A percentile compares a stretch with the other conserved stretches of the same genome.
Conservation (phyloP, 768 basidiomycete species). For the Collybia nuda region DNA sequence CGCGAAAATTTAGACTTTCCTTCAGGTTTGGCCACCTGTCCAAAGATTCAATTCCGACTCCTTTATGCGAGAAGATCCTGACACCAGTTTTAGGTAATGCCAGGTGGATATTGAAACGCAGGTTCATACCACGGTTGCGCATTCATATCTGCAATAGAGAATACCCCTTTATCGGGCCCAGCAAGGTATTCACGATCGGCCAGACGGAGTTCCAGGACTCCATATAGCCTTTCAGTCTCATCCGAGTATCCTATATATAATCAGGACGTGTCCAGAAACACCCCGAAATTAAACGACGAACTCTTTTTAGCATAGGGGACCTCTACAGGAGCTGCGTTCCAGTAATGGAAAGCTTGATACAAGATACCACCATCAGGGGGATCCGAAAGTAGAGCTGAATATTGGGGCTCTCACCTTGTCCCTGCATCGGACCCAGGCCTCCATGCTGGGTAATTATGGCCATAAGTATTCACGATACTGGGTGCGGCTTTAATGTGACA, state of each 20-base stretch:
- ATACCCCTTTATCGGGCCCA: slow-evolving; percentile 27
- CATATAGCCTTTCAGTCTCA: slow-evolving; percentile 47
- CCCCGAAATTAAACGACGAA: not conserved
- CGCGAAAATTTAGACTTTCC: slow-evolving; percentile 13
- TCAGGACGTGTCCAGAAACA: not conserved
- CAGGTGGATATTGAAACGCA: not conserved
- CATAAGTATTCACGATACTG: not conserved
- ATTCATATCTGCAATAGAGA: slow-evolving; percentile 42
- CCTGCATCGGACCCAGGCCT: slow-evolving; percentile 18
- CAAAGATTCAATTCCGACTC: slow-evolving; percentile 31
- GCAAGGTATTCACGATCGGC: slow-evolving; percentile 44
- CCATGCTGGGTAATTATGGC: slow-evolving; percentile 10
- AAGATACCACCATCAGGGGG: too few species aligned
- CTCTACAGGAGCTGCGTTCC: slow-evolving; percentile 11
- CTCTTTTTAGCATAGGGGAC: slow-evolving; percentile 16
- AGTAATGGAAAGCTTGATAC: slow-evolving; percentile 11
- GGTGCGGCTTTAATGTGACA: not conserved
- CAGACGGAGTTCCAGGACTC: slow-evolving; percentile 47
- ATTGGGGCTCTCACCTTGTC: slow-evolving; percentile 11
- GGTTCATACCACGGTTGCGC: slow-evolving; percentile 23
- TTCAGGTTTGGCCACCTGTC: slow-evolving; percentile 38
- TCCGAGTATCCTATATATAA: slow-evolving; percentile 35
- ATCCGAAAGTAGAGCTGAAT: not conserved
- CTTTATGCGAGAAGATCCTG: slow-evolving; percentile 32
- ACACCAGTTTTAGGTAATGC: not conserved